phyloP scores from a whole-genome alignment of 2,329 filamentous ascomycete species.

The Phoma sp. region DNA sequence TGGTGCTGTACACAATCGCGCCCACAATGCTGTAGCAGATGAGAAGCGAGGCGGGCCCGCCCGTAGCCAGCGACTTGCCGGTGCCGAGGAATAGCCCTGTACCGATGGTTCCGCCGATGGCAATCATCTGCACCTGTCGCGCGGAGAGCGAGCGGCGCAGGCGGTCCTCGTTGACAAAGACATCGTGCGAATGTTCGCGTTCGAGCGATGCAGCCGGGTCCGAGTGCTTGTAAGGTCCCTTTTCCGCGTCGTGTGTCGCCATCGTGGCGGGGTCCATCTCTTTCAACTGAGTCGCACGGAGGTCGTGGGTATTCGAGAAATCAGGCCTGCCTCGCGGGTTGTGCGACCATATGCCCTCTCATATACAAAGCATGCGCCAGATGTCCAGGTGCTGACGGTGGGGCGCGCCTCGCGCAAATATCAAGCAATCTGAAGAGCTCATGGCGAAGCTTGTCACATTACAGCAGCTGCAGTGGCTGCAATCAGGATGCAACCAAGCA shows the following conservation, averaged over 20 bases:
- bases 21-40: slow-evolving; percentile 49
- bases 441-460: slow-evolving; percentile 27
- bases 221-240: slow-evolving; percentile 18
- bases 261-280: slow-evolving; percentile 4
- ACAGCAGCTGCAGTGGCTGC: slow-evolving; percentile 4
- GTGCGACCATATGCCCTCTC: background rate
- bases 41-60: slow-evolving; percentile 44
- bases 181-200: slow-evolving; percentile 15
- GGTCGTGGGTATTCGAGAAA: background rate
- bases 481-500: slow-evolving; percentile 24
- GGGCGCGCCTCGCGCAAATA: slow-evolving; percentile 2
- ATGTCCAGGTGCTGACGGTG: background rate
- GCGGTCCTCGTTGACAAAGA: slow-evolving; percentile 30
- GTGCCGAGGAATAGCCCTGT: slow-evolving; percentile 67
- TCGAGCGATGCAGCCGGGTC: slow-evolving; percentile 19
- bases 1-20: slow-evolving; percentile 41
- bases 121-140: slow-evolving; percentile 67
- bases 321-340: background rate
- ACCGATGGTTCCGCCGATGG: slow-evolving; percentile 65
- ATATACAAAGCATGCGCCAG: background rate
- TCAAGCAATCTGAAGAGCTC: slow-evolving; percentile 23
- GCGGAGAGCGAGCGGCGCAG: slow-evolving; percentile 36
- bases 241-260: slow-evolving; percentile 25
- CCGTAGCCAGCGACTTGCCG: slow-evolving; percentile 58
- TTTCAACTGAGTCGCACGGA: background rate